A percentile compares a stretch with the other conserved stretches of the same genome.
Conservation (phyloP, 768 basidiomycete genomes). For the Fomitopsis pulvina region DNA sequence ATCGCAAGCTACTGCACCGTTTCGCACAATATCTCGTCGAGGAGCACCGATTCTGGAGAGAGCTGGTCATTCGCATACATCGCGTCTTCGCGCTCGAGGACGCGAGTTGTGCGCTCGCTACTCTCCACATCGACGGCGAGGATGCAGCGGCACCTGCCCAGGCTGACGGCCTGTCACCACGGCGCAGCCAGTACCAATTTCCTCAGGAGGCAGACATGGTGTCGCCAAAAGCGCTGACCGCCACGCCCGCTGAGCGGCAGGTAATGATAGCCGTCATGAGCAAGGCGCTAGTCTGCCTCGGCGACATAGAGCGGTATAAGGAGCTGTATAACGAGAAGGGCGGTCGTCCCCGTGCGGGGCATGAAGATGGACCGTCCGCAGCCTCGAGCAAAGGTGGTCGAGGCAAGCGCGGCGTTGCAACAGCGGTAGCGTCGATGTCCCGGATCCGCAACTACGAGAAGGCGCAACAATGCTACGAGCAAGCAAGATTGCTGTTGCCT, state of each 20-base stretch:
- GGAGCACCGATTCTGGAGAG: slow-evolving; percentile 90
- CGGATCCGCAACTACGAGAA: slow-evolving; percentile 65
- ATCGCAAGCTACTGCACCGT: slow-evolving; percentile 79
- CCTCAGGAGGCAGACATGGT: slow-evolving; percentile 43
- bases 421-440: slow-evolving; percentile 32
- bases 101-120: slow-evolving; percentile 47
- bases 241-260: slow-evolving; percentile 40
- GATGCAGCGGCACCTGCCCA: slow-evolving; percentile 15
- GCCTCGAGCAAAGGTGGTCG: slow-evolving; percentile 29
- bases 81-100: slow-evolving; percentile 66
- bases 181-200: slow-evolving; percentile 58
- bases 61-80: slow-evolving; percentile 69
- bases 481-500: slow-evolving; percentile 76
- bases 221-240: slow-evolving; percentile 15
- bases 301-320: slow-evolving; percentile 90
- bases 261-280: slow-evolving; percentile 69
- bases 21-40: slow-evolving; percentile 87
- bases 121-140: slow-evolving; percentile 50
- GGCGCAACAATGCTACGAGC: slow-evolving; percentile 78
- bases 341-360: slow-evolving; percentile 58
- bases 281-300: slow-evolving; percentile 87
- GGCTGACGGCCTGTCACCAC: slow-evolving; percentile 22
- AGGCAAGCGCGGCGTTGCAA: slow-evolving; percentile 41
- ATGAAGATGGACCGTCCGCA: slow-evolving; percentile 47
- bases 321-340: slow-evolving; percentile 81